A percentile compares a stretch with the other conserved stretches of the same genome.
Conservation (phyloP, 2,329 filamentous ascomycete species). For the Aspergillus sp. region DNA sequence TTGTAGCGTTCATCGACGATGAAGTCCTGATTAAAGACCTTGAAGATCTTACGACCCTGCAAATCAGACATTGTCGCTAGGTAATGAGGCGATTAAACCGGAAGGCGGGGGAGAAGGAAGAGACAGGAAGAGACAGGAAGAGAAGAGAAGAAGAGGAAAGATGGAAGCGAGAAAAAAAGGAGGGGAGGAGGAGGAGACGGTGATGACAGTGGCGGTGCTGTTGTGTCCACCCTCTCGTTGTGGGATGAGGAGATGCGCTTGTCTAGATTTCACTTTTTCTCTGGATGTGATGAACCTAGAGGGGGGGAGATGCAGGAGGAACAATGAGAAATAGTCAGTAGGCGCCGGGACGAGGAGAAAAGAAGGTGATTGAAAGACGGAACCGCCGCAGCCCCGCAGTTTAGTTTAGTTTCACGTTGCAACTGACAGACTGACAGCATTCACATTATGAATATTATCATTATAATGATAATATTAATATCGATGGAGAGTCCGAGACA, state of each 20-base stretch:
- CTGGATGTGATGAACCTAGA: too few relatives aligned
- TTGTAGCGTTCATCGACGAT: constrained; percentile 97
- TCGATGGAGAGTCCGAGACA: too few relatives aligned
- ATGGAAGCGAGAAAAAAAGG: constrained; percentile 7
- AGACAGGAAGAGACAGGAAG: constrained; percentile 3
- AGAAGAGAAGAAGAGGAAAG: background rate
- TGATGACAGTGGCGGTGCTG: background rate
- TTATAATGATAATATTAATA: too few relatives aligned
- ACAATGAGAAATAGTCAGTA: constrained; percentile 16
- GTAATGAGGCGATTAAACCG: constrained; percentile 2
- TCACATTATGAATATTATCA: too few relatives aligned
- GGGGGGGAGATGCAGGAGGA: constrained; percentile 6
- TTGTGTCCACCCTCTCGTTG: background rate
- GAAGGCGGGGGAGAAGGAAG: constrained; percentile 2
- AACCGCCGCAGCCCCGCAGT: background rate
- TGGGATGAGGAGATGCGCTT: background rate
- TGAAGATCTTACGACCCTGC: constrained; percentile 84
- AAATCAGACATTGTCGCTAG: constrained; percentile 55
- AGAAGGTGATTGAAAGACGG: background rate
- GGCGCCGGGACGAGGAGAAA: background rate
- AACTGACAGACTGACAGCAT: background rate
- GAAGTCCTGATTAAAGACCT: constrained; percentile 99
- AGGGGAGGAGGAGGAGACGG: constrained; percentile 11
- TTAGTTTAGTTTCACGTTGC: background rate
- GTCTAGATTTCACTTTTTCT: background rate